phyloP scores from a whole-genome alignment of 2,329 filamentous ascomycete species.

The Colletotrichum spaethianum region DNA sequence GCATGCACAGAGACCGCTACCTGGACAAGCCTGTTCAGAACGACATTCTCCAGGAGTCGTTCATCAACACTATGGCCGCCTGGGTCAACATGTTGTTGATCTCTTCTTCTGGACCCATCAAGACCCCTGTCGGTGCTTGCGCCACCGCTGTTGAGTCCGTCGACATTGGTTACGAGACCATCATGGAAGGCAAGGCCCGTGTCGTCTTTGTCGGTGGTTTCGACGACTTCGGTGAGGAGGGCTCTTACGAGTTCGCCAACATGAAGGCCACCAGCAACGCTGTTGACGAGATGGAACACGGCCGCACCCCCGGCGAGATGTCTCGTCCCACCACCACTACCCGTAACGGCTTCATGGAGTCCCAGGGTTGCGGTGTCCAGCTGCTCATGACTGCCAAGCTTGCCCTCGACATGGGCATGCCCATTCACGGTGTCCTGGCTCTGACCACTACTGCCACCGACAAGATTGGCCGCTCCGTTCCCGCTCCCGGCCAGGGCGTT shows the following conservation, averaged over 20 bases:
- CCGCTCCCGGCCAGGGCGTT: constrained; percentile 96
- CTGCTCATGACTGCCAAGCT: constrained; percentile 98
- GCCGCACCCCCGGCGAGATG: constrained; percentile 97
- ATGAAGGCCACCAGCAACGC: constrained; percentile 99
- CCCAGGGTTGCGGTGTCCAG: constrained; percentile 97
- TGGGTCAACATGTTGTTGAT: constrained; percentile 99
- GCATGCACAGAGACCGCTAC: constrained; percentile 99
- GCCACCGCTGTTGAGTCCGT: constrained; percentile 97
- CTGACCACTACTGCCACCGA: constrained; percentile 97
- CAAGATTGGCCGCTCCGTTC: constrained; percentile 98
- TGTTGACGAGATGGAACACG: constrained; percentile 95
- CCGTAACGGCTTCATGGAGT: constrained; percentile 99
- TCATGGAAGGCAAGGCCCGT: constrained; percentile 97
- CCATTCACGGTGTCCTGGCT: constrained; percentile 94
- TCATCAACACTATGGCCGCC: constrained; percentile 99
- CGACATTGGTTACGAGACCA: constrained; percentile 98
- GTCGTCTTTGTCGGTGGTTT: constrained; percentile 99
- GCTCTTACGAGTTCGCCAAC: constrained; percentile 99
- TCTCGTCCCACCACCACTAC: constrained; percentile 97
- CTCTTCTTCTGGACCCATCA: constrained; percentile 97
- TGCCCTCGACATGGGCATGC: constrained; percentile 97
- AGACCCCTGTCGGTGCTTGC: constrained; percentile 97
- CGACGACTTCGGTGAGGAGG: constrained; percentile 99
- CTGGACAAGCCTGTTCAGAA: constrained; percentile 98
- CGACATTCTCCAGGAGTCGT: constrained; percentile 98